phyloP scores from a whole-genome alignment of 1,139 yeast species.

The Hyphopichia buzzinii region DNA sequence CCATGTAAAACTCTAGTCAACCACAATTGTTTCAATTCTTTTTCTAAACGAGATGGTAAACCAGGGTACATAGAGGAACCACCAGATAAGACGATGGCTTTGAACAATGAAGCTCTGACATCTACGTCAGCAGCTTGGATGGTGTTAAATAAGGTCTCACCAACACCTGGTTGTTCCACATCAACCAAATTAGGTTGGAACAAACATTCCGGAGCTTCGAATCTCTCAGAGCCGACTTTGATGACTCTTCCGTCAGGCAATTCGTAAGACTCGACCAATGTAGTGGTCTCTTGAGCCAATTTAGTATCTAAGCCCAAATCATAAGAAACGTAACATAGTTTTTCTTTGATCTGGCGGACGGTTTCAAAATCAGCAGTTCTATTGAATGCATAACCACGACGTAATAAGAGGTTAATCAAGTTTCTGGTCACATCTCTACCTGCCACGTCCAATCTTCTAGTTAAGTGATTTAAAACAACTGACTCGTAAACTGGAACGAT shows the following conservation, averaged over 20 bases:
- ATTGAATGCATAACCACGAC: conserved; percentile 97
- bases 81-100: conserved; percentile 92
- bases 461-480: conserved; percentile 89
- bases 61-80: conserved; percentile 99
- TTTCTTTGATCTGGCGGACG: conserved; percentile 95
- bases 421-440: conserved; percentile 98
- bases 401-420: conserved; percentile 80
- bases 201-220: conserved; percentile 96
- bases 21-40: conserved; percentile 96
- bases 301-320: conserved; percentile 88
- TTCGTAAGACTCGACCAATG: conserved; percentile 86
- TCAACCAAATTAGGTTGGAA: conserved; percentile 98
- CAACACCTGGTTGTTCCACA: conserved; percentile 96
- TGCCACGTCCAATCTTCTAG: conserved; percentile 92
- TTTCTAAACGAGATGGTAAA: conserved; percentile 90
- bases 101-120: conserved; percentile 81
- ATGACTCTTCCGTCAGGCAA: conserved; percentile 95
- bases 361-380: conserved; percentile 99
- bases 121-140: conserved; percentile 95
- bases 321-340: conserved; percentile 90
- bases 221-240: conserved; percentile 92
- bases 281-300: conserved; percentile 89
- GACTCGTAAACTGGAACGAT: conserved; percentile 97
- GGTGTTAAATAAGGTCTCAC: conserved; percentile 87
- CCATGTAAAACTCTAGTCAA: conserved; percentile 82